These are phyloP conservation scores for Fusarium sp. DNA, from an alignment of 2,329 filamentous ascomycete genomes.

Conservation along the genomic window DNA sequence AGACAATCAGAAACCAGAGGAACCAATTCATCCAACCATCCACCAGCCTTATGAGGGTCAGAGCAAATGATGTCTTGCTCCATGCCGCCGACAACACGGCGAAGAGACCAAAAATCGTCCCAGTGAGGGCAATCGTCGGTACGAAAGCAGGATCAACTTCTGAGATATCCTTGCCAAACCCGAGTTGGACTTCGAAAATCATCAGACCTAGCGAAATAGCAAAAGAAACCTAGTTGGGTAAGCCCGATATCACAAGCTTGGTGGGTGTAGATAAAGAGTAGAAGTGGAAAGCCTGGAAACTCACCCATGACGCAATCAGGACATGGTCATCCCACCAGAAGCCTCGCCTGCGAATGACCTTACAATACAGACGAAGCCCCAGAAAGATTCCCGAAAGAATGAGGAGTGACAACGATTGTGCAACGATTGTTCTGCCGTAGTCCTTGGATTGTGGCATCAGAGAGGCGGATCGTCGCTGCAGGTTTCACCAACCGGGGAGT, in stretches of 20 bases:
- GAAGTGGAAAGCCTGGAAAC: background rate
- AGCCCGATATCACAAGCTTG: background rate
- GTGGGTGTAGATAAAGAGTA: background rate
- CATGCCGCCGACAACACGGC: background rate
- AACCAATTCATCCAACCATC: conserved; percentile 6
- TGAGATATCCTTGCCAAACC: background rate
- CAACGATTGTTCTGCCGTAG: background rate
- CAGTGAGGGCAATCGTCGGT: background rate
- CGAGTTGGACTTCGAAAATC: background rate
- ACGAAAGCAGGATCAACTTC: background rate
- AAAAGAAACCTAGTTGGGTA: accelerated
- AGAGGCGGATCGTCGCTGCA: background rate
- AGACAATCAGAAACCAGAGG: background rate
- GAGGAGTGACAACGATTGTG: background rate
- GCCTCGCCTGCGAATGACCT: background rate
- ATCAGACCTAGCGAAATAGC: background rate
- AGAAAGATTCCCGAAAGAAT: background rate
- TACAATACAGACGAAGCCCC: background rate
- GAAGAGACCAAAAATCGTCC: background rate
- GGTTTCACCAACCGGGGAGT: background rate
- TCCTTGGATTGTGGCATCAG: background rate
- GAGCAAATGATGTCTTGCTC: conserved; percentile 9
- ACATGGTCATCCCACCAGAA: conserved; percentile 15
- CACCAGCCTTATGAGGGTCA: background rate
- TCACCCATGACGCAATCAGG: conserved; percentile 5